A percentile compares a stretch with the other conserved stretches of the same genome.
phyloP scores from a whole-genome alignment of 2,329 filamentous ascomycete genomes.

The Periconia sp. region DNA sequence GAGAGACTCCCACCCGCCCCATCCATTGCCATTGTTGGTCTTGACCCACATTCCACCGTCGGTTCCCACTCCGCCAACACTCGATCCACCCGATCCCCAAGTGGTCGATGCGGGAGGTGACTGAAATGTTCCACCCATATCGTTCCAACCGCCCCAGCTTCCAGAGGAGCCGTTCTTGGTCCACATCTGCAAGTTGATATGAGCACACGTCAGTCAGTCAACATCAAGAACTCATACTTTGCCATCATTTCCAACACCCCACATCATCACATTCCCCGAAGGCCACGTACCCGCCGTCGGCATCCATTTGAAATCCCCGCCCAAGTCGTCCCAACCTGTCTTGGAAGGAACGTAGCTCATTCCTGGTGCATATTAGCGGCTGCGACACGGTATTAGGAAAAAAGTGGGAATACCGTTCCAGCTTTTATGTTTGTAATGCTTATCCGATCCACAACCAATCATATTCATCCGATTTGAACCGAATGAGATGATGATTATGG shows the following conservation, averaged over 20 bases:
- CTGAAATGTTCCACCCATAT: constrained; percentile 3
- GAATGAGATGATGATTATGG: constrained; percentile 2
- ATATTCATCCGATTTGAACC: constrained; percentile 3
- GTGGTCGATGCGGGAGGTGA: not conserved
- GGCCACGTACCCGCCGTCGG: constrained; percentile 1
- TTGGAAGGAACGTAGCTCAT: constrained; percentile 1
- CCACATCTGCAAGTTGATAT: not conserved
- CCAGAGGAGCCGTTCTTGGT: not conserved
- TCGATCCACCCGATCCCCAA: not conserved
- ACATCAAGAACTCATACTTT: no score
- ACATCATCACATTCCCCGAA: not conserved
- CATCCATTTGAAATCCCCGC: constrained; percentile 1
- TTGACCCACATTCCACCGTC: constrained; percentile 1
- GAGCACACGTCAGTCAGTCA: not conserved
- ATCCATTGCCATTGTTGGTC: constrained; percentile 1
- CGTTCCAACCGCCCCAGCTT: constrained; percentile 1
- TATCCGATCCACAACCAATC: constrained; percentile 2
- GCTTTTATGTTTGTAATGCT: not conserved
- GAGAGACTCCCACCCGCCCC: constrained; percentile 1
- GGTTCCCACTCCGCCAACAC: not conserved
- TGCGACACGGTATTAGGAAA: not conserved
- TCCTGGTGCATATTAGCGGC: not conserved
- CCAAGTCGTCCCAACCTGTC: not conserved
- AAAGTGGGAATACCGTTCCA: not conserved
- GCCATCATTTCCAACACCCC: no score